Conservation (phyloP, 371 early-diverging fungal genomes). For the Coemansia sp. region DNA sequence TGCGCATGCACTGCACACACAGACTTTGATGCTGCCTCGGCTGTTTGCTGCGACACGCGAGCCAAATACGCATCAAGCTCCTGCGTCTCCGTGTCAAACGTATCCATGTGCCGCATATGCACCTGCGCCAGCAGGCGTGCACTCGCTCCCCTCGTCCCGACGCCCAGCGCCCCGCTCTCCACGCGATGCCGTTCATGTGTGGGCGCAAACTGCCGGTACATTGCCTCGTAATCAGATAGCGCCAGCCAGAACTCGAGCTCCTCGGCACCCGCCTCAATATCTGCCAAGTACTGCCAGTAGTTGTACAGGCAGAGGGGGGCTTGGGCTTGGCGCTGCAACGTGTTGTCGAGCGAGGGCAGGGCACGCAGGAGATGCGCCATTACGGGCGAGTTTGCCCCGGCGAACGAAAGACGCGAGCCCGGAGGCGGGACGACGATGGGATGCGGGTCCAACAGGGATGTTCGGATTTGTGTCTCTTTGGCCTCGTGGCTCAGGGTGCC, state of each 20-base stretch:
- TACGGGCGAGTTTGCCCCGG: constrained; percentile 36
- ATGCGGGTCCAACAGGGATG: constrained; percentile 48
- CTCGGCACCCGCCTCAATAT: constrained; percentile 35
- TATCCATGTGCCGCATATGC: constrained; percentile 10
- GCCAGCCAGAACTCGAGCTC: constrained; percentile 52
- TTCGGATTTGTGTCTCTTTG: constrained; percentile 9
- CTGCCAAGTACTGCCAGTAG: constrained; percentile 50
- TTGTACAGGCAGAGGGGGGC: constrained; percentile 45
- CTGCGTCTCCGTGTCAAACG: constrained; percentile 37
- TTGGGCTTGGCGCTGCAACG: constrained; percentile 32
- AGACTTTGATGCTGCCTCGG: constrained; percentile 16
- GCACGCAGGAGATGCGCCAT: constrained; percentile 28
- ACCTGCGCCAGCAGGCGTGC: constrained; percentile 1
- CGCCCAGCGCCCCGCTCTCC: constrained; percentile 45
- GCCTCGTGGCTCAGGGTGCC: not conserved
- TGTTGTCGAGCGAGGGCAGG: constrained; percentile 47
- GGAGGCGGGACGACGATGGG: constrained; percentile 46
- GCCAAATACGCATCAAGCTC: constrained; percentile 35
- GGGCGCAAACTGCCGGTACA: constrained; percentile 19
- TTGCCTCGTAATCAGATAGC: constrained; percentile 41
- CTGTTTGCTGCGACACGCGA: constrained; percentile 25
- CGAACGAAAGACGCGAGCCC: constrained; percentile 47
- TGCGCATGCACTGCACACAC: constrained; percentile 25
- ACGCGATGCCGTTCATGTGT: constrained; percentile 8
- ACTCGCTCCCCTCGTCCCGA: not conserved